Percentiles rank a stretch among this genome's conserved stretches.
Evolutionary conservation across 345 rosid genomes (phyloP).

Genomic region (Eucalyptus sp.): DNA sequence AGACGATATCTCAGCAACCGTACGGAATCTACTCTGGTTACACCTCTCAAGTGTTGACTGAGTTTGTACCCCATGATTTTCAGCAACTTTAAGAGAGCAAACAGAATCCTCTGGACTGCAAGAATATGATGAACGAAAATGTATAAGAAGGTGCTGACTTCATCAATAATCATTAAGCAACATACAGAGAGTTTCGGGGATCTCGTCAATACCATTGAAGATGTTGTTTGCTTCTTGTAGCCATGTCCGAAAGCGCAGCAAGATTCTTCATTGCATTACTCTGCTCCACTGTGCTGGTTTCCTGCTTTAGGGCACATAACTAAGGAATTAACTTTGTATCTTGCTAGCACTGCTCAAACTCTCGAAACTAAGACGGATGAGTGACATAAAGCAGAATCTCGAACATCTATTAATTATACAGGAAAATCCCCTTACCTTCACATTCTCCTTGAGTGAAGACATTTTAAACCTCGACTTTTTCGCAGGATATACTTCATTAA

Average conservation of each 20-base stretch:
- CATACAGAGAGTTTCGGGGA: neutral
- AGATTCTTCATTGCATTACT: conserved; percentile 27
- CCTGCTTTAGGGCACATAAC: conserved; percentile 24
- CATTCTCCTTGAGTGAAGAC: conserved; percentile 44
- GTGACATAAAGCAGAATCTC: neutral
- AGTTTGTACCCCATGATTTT: conserved; percentile 17
- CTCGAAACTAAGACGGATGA: neutral
- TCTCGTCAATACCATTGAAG: conserved; percentile 25
- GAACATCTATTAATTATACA: neutral
- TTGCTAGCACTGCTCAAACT: neutral
- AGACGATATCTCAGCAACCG: conserved; percentile 72
- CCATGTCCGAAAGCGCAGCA: conserved; percentile 40
- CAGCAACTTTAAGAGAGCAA: conserved; percentile 28
- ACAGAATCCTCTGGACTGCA: conserved; percentile 31
- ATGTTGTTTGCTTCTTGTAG: conserved; percentile 36
- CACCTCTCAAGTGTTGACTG: conserved; percentile 36
- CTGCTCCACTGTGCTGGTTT: conserved; percentile 30
- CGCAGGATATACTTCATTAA: conserved; percentile 68
- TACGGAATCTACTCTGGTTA: conserved; percentile 56
- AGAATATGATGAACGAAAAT: neutral
- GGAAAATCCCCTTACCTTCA: conserved; percentile 33
- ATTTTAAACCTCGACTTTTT: conserved; percentile 59
- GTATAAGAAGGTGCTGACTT: neutral
- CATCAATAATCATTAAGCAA: neutral
- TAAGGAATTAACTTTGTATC: neutral